phyloP scores from a whole-genome alignment of 192 early-diverging fungal species.

The Mortierella hygrophila region DNA sequence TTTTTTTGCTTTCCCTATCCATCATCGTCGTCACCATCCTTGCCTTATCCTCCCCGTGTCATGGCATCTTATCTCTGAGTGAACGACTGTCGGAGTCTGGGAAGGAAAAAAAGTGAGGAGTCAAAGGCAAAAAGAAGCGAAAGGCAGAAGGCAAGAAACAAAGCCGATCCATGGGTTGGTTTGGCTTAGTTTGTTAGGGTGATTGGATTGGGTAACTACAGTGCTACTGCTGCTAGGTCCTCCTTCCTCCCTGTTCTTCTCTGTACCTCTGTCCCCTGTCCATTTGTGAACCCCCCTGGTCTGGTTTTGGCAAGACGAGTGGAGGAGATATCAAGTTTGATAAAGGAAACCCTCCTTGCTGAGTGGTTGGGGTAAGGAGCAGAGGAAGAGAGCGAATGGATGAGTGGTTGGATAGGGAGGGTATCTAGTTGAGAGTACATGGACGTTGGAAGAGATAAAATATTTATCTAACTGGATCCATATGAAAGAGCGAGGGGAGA shows the following conservation, averaged over 20 bases:
- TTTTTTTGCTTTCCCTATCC: neutral
- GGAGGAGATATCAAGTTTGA: neutral
- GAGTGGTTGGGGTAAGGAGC: neutral
- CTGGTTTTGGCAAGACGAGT: neutral
- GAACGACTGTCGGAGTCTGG: slow-evolving; percentile 3
- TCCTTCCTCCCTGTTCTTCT: no score
- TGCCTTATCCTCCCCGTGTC: neutral
- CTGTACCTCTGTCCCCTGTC: neutral
- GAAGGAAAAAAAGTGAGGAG: neutral
- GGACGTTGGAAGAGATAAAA: neutral
- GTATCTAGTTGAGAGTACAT: neutral
- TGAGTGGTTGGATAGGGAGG: neutral
- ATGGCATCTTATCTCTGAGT: slow-evolving; percentile 5
- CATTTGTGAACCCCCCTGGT: neutral
- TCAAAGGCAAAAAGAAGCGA: no score
- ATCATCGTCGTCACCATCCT: neutral
- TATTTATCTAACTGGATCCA: no score
- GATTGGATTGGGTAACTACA: neutral
- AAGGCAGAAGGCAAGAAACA: neutral
- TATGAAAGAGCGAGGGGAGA: neutral
- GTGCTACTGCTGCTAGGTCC: neutral
- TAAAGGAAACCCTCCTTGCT: neutral
- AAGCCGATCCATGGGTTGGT: neutral
- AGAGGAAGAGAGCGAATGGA: neutral
- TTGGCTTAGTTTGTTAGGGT: neutral